phyloP scores from a whole-genome alignment of 192 early-diverging fungal genomes.

The Coemansia sp. region DNA sequence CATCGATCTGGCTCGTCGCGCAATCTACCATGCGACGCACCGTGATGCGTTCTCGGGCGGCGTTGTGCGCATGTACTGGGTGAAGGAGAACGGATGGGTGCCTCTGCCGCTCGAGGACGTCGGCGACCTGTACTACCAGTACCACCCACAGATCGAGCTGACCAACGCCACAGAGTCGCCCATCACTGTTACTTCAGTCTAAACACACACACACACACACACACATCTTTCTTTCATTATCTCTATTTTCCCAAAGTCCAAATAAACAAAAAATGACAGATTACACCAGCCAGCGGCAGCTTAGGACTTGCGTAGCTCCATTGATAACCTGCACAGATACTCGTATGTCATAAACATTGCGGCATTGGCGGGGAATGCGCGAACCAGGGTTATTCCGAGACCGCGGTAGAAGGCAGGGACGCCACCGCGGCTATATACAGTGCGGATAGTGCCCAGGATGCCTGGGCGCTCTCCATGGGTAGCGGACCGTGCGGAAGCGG shows the following conservation, averaged over 20 bases:
- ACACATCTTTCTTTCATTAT: background rate
- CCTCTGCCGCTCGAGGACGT: conserved; percentile 83
- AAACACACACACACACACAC: background rate
- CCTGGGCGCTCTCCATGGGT: conserved; percentile 18
- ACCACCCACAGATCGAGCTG: conserved; percentile 46
- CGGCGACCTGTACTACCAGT: conserved; percentile 77
- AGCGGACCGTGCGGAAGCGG: background rate
- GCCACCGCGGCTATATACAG: conserved; percentile 77
- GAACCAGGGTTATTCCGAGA: conserved; percentile 85
- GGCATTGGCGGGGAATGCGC: conserved; percentile 90
- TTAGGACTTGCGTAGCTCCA: conserved; percentile 11
- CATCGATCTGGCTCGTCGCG: conserved; percentile 82
- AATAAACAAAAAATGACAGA: conserved; percentile 7
- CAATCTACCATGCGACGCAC: conserved; percentile 96
- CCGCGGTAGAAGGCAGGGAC: conserved; percentile 88
- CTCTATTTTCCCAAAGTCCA: conserved; percentile 10
- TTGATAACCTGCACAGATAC: conserved; percentile 51
- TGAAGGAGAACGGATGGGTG: conserved; percentile 88
- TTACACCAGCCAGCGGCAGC: background rate
- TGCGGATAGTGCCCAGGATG: conserved; percentile 63
- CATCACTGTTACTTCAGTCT: conserved; percentile 15
- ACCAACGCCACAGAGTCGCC: conserved; percentile 43
- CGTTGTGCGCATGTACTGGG: conserved; percentile 87
- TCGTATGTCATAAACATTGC: conserved; percentile 97
- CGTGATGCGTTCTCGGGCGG: conserved; percentile 94